Conservation (phyloP, 345 rosid genomes). For the Pugionium dolabratum region DNA sequence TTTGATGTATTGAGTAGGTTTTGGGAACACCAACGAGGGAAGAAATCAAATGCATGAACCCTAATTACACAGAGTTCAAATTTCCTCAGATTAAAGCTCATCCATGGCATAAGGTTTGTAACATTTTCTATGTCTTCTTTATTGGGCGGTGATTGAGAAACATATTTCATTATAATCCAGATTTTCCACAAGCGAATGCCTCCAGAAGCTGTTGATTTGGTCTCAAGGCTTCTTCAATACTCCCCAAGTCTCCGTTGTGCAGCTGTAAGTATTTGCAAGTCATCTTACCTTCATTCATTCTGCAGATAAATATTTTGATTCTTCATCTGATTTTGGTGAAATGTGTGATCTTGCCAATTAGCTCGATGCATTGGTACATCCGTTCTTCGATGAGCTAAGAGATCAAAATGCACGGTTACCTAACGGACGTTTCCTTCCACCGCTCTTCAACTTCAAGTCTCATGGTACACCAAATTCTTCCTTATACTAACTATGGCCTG, state of each 20-base stretch:
- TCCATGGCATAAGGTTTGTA: constrained; percentile 76
- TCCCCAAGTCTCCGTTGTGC: constrained; percentile 92
- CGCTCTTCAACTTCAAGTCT: constrained; percentile 88
- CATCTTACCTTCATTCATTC: constrained; percentile 3
- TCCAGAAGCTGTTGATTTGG: constrained; percentile 95
- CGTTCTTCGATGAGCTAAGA: constrained; percentile 94
- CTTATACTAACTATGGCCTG: background rate
- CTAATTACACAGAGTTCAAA: constrained; percentile 93
- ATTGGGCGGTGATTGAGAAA: background rate
- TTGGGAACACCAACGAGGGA: constrained; percentile 98
- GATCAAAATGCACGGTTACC: constrained; percentile 79
- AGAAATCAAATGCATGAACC: constrained; percentile 99
- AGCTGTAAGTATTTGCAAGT: constrained; percentile 64
- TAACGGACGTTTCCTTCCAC: constrained; percentile 88
- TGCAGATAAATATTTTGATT: background rate
- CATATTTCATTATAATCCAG: constrained; percentile 43
- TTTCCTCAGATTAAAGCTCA: constrained; percentile 32
- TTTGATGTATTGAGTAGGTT: constrained; percentile 52
- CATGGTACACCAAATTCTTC: constrained; percentile 55
- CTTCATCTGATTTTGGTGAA: constrained; percentile 18
- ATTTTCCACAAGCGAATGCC: constrained; percentile 97
- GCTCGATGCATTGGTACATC: constrained; percentile 87
- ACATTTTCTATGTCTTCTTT: too few relatives aligned
- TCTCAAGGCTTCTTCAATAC: constrained; percentile 92
- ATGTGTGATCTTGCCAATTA: constrained; percentile 31